Conservation (phyloP, 2,329 filamentous ascomycete genomes). For the Fusarium oxysporum region DNA sequence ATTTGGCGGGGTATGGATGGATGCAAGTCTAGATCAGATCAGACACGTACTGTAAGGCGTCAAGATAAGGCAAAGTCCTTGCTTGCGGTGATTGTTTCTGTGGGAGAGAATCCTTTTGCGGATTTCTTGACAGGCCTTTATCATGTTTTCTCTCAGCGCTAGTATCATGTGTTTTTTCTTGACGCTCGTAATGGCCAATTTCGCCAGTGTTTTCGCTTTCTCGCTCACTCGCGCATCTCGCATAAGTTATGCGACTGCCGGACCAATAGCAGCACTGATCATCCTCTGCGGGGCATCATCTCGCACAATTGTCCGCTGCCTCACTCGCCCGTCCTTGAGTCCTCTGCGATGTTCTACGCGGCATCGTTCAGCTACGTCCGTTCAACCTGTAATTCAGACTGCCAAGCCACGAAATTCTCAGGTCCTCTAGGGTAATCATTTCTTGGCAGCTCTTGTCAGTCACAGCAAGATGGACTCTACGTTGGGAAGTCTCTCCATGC, state of each 20-base stretch:
- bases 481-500: background rate
- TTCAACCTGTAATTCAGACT: background rate
- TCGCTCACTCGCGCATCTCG: background rate
- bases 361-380: background rate
- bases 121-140: conserved; percentile 1
- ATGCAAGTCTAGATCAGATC: background rate
- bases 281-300: background rate
- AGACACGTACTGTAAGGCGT: background rate
- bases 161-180: background rate
- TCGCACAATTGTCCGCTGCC: background rate
- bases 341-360: background rate
- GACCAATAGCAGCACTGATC: background rate
- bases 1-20: background rate
- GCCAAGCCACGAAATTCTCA: too few species aligned
- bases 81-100: background rate
- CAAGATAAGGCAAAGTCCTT: background rate
- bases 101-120: background rate
- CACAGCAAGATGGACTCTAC: background rate
- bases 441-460: background rate
- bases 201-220: background rate
- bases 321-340: background rate
- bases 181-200: background rate
- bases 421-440: background rate
- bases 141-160: conserved; percentile 1
- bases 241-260: background rate